A percentile compares a stretch with the other conserved stretches of the same genome.
Conservation (phyloP, 2,329 filamentous ascomycete genomes). For the Venturia carpophila region DNA sequence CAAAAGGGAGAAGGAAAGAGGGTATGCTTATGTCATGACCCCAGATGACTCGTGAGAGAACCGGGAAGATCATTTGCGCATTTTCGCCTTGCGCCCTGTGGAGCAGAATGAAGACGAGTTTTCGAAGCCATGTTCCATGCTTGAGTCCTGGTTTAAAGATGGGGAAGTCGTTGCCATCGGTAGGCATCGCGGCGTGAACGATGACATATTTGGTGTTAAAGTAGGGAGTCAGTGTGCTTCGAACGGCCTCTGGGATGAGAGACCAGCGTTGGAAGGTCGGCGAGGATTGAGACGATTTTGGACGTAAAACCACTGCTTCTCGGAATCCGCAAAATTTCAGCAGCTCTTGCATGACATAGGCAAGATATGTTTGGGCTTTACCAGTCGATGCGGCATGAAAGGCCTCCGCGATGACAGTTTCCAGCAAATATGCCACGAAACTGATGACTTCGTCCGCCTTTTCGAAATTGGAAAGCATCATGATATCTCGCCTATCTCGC, state of each 20-base stretch:
- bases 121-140: constrained; percentile 75
- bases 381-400: constrained; percentile 88
- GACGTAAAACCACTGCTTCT: constrained; percentile 44
- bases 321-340: constrained; percentile 66
- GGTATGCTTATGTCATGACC: constrained; percentile 81
- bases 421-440: constrained; percentile 77
- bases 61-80: constrained; percentile 68
- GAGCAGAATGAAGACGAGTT: constrained; percentile 73
- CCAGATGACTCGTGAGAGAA: constrained; percentile 72
- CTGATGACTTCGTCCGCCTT: constrained; percentile 69
- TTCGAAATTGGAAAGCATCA: constrained; percentile 82
- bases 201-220: constrained; percentile 76
- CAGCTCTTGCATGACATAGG: constrained; percentile 90
- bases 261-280: constrained; percentile 68
- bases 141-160: constrained; percentile 61
- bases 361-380: constrained; percentile 79
- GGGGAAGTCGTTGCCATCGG: constrained; percentile 51
- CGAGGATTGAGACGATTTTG: constrained; percentile 48
- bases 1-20: constrained; percentile 81
- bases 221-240: constrained; percentile 81
- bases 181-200: constrained; percentile 10
- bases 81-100: constrained; percentile 67
- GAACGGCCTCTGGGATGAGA: constrained; percentile 64
- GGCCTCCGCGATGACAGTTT: constrained; percentile 80
- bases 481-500: constrained; percentile 70